Percentiles rank a stretch among this genome's conserved stretches.
These are phyloP conservation scores for Pseudocercospora eumusae DNA, from an alignment of 2,329 filamentous ascomycete genomes.

Conservation along the genomic window DNA sequence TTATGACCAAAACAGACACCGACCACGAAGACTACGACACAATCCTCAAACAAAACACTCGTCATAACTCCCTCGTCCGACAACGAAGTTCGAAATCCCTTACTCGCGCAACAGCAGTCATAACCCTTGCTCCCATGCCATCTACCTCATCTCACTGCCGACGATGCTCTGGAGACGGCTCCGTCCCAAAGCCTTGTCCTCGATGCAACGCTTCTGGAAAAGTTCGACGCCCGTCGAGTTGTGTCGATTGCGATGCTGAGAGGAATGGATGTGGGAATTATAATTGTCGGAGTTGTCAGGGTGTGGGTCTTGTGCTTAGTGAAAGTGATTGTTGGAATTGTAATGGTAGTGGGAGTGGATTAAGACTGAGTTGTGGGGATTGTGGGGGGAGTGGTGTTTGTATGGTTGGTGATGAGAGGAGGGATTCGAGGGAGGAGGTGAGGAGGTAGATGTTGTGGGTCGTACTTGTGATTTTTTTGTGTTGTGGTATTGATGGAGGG, in stretches of 20 bases:
- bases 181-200: constrained; percentile 20
- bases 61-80: constrained; percentile 19
- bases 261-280: constrained; percentile 26
- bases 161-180: constrained; percentile 20
- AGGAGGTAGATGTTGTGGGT: neutral
- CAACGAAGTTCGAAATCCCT: constrained; percentile 11
- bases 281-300: constrained; percentile 20
- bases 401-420: constrained; percentile 11
- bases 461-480: neutral
- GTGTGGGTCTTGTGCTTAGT: constrained; percentile 1
- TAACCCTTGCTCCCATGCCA: neutral
- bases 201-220: constrained; percentile 24
- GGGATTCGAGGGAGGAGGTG: neutral
- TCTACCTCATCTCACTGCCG: constrained; percentile 4
- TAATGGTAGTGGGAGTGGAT: constrained; percentile 19
- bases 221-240: constrained; percentile 3
- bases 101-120: constrained; percentile 6
- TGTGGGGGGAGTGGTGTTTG: constrained; percentile 19
- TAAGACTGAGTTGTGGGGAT: constrained; percentile 22
- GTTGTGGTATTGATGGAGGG: neutral
- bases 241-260: constrained; percentile 22
- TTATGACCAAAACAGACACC: neutral
- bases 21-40: constrained; percentile 5
- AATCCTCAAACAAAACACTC: constrained; percentile 20
- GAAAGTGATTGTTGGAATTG: constrained; percentile 13